phyloP scores from a whole-genome alignment of 179 eudicot genomes.

The Nepenthes alata region DNA sequence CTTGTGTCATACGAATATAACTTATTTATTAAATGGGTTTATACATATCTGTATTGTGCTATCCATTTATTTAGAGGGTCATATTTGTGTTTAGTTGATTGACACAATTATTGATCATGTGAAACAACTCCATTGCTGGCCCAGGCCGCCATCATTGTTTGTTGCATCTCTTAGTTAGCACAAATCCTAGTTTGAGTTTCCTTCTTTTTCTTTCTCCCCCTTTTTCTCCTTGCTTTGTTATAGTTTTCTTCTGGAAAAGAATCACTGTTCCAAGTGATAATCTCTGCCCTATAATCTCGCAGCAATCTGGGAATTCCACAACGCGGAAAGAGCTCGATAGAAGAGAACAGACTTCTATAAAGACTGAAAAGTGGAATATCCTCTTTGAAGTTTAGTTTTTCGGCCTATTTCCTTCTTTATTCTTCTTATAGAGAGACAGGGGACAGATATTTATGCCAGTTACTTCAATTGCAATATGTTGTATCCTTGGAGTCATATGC shows the following conservation, averaged over 20 bases:
- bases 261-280: background rate
- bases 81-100: background rate
- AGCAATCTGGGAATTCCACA: conserved; percentile 6
- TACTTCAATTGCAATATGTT: too few relatives aligned
- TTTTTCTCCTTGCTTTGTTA: background rate
- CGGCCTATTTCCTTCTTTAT: background rate
- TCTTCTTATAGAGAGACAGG: too few relatives aligned
- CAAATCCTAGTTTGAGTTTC: background rate
- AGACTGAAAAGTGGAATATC: background rate
- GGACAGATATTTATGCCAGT: too few relatives aligned
- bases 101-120: background rate
- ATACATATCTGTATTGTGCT: too few relatives aligned
- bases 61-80: too few relatives aligned
- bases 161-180: background rate
- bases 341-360: background rate
- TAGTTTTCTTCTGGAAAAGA: too few relatives aligned
- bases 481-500: too few relatives aligned
- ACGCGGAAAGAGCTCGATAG: conserved; percentile 1
- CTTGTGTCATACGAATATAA: too few relatives aligned
- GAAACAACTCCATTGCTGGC: background rate
- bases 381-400: background rate
- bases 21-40: too few relatives aligned
- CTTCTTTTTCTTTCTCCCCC: background rate
- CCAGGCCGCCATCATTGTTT: background rate
- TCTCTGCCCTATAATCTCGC: background rate